Evolutionary conservation across 2,329 filamentous ascomycete species (phyloP).

Genomic region (Talaromyces sp.): DNA sequence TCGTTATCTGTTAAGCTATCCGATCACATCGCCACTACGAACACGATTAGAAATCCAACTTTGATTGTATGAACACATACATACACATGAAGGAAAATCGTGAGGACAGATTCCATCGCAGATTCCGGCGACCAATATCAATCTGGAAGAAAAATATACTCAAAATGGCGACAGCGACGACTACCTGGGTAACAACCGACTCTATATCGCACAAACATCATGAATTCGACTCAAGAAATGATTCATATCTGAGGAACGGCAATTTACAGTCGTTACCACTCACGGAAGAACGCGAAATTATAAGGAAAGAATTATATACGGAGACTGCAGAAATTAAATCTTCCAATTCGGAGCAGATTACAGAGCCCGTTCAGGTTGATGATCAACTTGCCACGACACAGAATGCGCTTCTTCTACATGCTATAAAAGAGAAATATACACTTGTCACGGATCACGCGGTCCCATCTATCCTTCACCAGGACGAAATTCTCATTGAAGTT

Average conservation of each 20-base stretch:
- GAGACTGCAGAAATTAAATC: neutral
- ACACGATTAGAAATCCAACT: neutral
- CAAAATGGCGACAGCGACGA: constrained; percentile 7
- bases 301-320: neutral
- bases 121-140: neutral
- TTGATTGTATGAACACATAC: neutral
- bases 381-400: constrained; percentile 2
- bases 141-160: neutral
- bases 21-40: neutral
- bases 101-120: neutral
- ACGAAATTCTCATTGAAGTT: constrained; percentile 62
- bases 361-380: neutral
- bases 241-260: neutral
- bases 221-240: neutral
- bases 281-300: neutral
- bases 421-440: constrained; percentile 50
- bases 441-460: constrained; percentile 46
- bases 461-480: constrained; percentile 43
- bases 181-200: constrained; percentile 10
- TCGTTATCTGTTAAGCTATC: neutral
- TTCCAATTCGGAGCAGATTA: neutral
- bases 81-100: constrained; percentile 1
- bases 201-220: constrained; percentile 4
- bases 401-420: constrained; percentile 50
- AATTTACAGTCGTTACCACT: neutral